Evolutionary conservation across 2,329 filamentous ascomycete genomes (phyloP), one percentile per base, ranked within the genome.

Genomic region (Sphaerostilbella broomeana): DNA sequence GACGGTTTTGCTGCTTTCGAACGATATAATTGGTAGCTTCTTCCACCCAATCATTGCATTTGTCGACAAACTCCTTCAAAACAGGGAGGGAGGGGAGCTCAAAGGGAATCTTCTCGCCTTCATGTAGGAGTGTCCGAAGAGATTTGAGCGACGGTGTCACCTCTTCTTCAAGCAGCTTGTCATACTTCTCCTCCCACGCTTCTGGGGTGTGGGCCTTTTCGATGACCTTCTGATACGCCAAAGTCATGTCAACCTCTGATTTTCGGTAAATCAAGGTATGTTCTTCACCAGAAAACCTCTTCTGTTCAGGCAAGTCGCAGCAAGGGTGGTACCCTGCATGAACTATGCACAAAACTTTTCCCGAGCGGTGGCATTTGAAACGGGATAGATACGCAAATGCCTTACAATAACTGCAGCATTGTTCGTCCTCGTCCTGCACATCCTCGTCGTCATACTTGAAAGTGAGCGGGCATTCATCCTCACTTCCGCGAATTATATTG

Each of bases 11-110:
- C 67, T 95, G 90, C 68, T 98, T 98, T 52, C 92, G 85, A 43
- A 92, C 89, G 55, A 89, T 95, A 68, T 94, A 98, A 58, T 85
- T 89, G 55, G 86, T 92, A 49, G 92, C 92, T 65, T 97, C 90
- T 55, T 97, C 92, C 47, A 95, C 87, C 85, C 94, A 95, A 58
- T 94, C 88, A 62, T 95, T 94, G 69, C 92, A 97, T 55, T 86
- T 83, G 52, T 95, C 88, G 60, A 98, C 92, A 66, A 94, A 98
- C 50, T 82, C 77, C 63, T 81, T 84, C 51, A 98, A 73, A 52
- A 86, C 77, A 52, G 84, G 75, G 47, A 98, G 74, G 47, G 87
- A 89, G 49, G 81, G 79, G 46, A 98, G 75, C 42, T 87, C 83
- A 70, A 86, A 94, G 43, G 90, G 88, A 55, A 98, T 95, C 62